A percentile compares a stretch with the other conserved stretches of the same genome.
These are phyloP conservation scores for Mycena latifolia DNA, from an alignment of 768 basidiomycete species.

Conservation along the genomic window DNA sequence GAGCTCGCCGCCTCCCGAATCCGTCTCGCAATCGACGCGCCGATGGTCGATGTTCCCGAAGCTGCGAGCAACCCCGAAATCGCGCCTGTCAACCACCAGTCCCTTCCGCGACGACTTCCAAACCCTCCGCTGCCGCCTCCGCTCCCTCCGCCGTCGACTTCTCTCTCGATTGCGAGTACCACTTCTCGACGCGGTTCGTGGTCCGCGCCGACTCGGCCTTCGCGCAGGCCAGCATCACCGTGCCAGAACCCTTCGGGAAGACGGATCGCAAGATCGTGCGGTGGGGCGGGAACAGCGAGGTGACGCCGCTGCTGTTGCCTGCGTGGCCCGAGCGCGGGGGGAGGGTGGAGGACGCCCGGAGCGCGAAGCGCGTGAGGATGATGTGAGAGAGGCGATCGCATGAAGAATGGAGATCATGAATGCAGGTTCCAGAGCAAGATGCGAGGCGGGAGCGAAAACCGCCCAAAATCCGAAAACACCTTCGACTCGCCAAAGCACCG, in stretches of 20 bases:
- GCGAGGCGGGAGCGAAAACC: too few species aligned
- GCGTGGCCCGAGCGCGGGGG: background rate
- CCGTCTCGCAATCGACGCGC: background rate
- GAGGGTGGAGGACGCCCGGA: background rate
- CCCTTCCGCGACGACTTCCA: background rate
- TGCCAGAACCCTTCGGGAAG: background rate
- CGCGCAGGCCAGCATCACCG: slow-evolving; percentile 1
- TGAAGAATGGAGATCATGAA: too few species aligned
- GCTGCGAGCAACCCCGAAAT: background rate
- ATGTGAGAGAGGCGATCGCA: too few species aligned
- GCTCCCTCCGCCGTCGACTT: background rate
- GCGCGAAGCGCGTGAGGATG: background rate
- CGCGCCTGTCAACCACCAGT: background rate
- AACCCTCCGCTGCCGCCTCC: background rate
- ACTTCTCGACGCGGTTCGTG: background rate
- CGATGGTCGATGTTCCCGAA: background rate
- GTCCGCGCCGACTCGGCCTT: background rate
- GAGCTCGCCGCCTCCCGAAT: background rate
- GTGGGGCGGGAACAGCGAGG: background rate
- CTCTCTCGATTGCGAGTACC: background rate
- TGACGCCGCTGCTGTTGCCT: slow-evolving; percentile 6
- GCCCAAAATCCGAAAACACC: background rate
- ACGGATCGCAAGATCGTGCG: background rate
- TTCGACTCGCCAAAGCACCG: background rate
- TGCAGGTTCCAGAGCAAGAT: too few species aligned